Base-by-base conservation (phyloP, 257 asterid species). In the Leptodermis oblonga region DNA sequence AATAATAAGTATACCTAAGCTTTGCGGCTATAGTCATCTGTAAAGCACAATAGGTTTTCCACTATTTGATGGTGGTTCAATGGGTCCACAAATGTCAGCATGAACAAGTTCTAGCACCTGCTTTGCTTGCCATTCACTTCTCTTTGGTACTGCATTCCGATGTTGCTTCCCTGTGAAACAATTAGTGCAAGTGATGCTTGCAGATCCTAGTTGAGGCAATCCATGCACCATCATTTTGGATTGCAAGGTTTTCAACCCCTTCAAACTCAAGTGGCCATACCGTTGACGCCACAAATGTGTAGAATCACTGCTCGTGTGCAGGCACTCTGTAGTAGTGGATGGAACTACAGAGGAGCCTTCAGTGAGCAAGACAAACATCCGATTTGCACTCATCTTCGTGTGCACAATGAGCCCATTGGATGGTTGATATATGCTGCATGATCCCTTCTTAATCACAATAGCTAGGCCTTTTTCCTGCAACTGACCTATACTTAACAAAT, bases 61-160 rank as follows among this genome's bases (percentile, higher is more conserved):
- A n/a, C 3, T 13, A 12, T 69, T 55, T 5, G 73, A 69, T 0
- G 18, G 25, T 12, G 65, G 65, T 23, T 6, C 17, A 0, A 68
- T 68, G 3, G 65, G 72, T 1, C 64, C 63, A 31, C 70, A 66
- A 23, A 66, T 2, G 8, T 51, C 60, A 30, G 71, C 34, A 28
- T 49, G 61, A 3, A 67, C 34, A 2, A 67, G 28, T 34, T 49
- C 20, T 3, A 48, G 28, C 5, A 0, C 30, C 5, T 48, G 4
- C 3, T 23, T 9, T 30, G 71, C 71, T 13, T 46, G 49, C 71
- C 62, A 67, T 1, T 3, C 0, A 0, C 31, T 51, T 49, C 20
- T 1, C n/a, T 41, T 65, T 13, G 70, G 70, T 10, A 65, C 3
- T 7, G 28, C 1, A 5, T 28, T 23, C 2, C 71, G 25, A 51